Conservation (phyloP, 305 asterid genomes). For the Fraxinus ornus region DNA sequence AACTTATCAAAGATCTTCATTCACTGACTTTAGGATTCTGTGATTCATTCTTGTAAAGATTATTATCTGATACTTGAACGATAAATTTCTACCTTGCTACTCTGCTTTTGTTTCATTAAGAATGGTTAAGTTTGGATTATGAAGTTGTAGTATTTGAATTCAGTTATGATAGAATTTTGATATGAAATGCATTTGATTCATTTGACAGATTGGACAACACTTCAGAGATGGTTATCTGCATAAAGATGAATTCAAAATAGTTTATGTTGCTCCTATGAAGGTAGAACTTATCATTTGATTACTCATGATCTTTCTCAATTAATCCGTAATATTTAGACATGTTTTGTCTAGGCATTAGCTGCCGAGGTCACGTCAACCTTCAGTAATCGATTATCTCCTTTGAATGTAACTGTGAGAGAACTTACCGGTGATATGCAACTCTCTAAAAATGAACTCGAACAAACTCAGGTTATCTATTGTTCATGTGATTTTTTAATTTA, state of each 20-base stretch:
- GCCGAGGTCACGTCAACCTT: slow-evolving; percentile 96
- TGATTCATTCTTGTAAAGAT: background rate
- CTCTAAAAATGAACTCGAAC: slow-evolving; percentile 83
- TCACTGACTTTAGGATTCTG: background rate
- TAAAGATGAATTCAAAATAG: slow-evolving; percentile 94
- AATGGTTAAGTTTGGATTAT: background rate
- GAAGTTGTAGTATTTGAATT: background rate
- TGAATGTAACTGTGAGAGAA: slow-evolving; percentile 82
- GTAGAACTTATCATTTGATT: slow-evolving; percentile 34
- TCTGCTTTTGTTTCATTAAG: background rate
- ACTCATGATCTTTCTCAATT: slow-evolving; percentile 18
- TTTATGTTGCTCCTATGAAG: slow-evolving; percentile 99
- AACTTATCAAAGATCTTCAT: slow-evolving; percentile 15
- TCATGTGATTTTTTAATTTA: slow-evolving; percentile 13
- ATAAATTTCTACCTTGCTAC: slow-evolving; percentile 10
- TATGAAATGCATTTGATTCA: slow-evolving; percentile 3
- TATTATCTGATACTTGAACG: slow-evolving; percentile 13
- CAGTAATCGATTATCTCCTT: slow-evolving; percentile 79
- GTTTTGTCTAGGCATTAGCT: slow-evolving; percentile 74
- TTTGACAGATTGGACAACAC: slow-evolving; percentile 77
- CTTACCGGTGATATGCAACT: slow-evolving; percentile 99
- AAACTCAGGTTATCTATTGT: slow-evolving; percentile 71
- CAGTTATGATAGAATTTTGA: background rate
- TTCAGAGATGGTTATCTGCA: slow-evolving; percentile 93
- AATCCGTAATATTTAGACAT: slow-evolving; percentile 26